Conservation (phyloP, 768 basidiomycete genomes). For the Lactifluus piperatus region DNA sequence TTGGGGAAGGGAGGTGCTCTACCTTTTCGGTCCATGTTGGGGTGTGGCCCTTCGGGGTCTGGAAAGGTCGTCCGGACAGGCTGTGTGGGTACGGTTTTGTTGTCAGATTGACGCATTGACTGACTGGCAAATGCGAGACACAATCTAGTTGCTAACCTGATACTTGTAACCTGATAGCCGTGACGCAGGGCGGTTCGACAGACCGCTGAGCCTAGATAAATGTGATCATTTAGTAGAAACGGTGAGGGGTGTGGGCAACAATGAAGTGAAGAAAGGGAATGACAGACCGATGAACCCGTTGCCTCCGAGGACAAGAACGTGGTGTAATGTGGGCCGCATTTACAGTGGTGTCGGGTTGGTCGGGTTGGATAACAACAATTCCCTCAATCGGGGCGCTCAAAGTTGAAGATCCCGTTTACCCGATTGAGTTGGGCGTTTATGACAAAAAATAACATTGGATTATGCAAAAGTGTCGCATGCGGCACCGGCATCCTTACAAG, state of each 20-base stretch:
- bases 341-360: background rate
- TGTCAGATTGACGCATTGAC: background rate
- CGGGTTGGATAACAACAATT: background rate
- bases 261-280: background rate
- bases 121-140: background rate
- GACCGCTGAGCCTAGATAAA: constrained; percentile 72
- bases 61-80: constrained; percentile 79
- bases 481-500: background rate
- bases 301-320: constrained; percentile 92
- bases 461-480: background rate
- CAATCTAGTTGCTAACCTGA: constrained; percentile 50
- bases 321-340: constrained; percentile 33
- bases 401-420: no score
- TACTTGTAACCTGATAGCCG: constrained; percentile 82
- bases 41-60: constrained; percentile 80
- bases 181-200: constrained; percentile 80
- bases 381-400: no score
- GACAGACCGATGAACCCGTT: constrained; percentile 87
- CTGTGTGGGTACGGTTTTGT: constrained; percentile 31
- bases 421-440: background rate
- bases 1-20: constrained; percentile 16
- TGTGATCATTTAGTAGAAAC: background rate
- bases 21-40: constrained; percentile 83
- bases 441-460: no score
- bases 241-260: background rate